Evolutionary conservation across 2,329 filamentous ascomycete genomes (phyloP), one percentile per base, ranked within the genome.

Genomic region (Zarea fungicola): DNA sequence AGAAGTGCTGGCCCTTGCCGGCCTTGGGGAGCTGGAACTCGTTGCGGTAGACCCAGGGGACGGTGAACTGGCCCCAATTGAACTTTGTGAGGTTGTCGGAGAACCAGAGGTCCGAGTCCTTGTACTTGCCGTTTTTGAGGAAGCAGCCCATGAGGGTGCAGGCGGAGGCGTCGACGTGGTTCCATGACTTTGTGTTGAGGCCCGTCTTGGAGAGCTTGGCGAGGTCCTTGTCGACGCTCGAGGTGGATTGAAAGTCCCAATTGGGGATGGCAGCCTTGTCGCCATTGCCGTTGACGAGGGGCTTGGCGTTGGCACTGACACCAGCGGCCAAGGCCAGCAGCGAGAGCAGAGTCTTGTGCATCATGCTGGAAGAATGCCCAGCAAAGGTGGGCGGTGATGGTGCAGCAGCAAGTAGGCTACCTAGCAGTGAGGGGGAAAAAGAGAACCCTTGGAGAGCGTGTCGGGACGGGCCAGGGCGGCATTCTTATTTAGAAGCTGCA

Each of bases 121-220:
- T 67, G 62, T 78, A 80, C 11, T 76, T 64, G 2, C 70, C 70
- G 6, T 70, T 73, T 8, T 73, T 64, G n/a, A 84, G 58, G 3
- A 84, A 64, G 23, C 78, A 77, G 1, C 72, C 75, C 73, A 83
- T 77, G 3, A 83, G 63, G 1, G 80, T 83, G 50, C 71, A 76
- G 13, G 70, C 70, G 1, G 77, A 67, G 3, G 51, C 54, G 6
- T 68, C 60, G 31, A 77, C 64, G 10, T 71, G 70, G 54, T 78
- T 63, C 80, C 80, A 83, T 40, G 66, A 64, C 1, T 70, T 69
- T 0, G 71, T 71, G 54, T 81, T 64, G 6, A 70, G 52, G 0
- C 72, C 71, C 0, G 70, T 60, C 14, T 54, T 55, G 0, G 77
- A 79, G 31, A 78, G 57, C 0, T 53, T 52, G 4, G 59, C 51